phyloP scores from a whole-genome alignment of 2,329 filamentous ascomycete species.

The Botrytis elliptica region DNA sequence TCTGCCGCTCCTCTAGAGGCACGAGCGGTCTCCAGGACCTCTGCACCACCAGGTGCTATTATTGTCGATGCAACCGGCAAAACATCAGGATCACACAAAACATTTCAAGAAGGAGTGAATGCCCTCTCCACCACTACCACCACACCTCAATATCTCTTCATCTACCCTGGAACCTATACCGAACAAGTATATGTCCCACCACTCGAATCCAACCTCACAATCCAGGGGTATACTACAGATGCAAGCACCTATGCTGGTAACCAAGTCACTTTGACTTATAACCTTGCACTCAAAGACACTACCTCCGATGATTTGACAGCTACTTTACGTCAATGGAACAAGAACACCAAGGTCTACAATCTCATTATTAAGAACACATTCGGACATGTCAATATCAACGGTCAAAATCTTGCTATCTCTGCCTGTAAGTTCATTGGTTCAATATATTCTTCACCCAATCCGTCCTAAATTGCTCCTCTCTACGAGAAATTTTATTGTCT shows the following conservation, averaged over 20 bases:
- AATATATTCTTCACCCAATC: neutral
- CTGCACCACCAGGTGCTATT: slow-evolving; percentile 47
- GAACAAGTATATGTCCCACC: slow-evolving; percentile 56
- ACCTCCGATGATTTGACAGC: slow-evolving; percentile 45
- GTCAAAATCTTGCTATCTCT: slow-evolving; percentile 54
- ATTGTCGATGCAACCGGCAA: slow-evolving; percentile 45
- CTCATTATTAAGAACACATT: slow-evolving; percentile 48
- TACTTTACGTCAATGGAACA: slow-evolving; percentile 39
- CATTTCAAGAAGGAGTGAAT: slow-evolving; percentile 28
- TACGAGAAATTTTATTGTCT: neutral
- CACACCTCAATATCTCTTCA: slow-evolving; percentile 52
- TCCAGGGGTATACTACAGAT: slow-evolving; percentile 53
- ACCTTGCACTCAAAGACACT: slow-evolving; percentile 42
- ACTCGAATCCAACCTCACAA: slow-evolving; percentile 48
- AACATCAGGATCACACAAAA: slow-evolving; percentile 25
- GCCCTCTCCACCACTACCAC: slow-evolving; percentile 46
- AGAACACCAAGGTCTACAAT: slow-evolving; percentile 57
- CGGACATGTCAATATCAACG: slow-evolving; percentile 38
- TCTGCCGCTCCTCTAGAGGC: slow-evolving; percentile 10
- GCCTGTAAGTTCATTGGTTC: slow-evolving; percentile 39
- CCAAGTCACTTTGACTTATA: slow-evolving; percentile 47
- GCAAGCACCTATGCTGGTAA: slow-evolving; percentile 49
- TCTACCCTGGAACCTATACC: slow-evolving; percentile 54
- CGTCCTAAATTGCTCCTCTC: neutral
- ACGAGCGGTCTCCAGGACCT: slow-evolving; percentile 37